Percentiles rank a stretch among this genome's conserved stretches.
phyloP scores from a whole-genome alignment of 225 moss, liverwort and hornwort species.

The Neckera pumila region DNA sequence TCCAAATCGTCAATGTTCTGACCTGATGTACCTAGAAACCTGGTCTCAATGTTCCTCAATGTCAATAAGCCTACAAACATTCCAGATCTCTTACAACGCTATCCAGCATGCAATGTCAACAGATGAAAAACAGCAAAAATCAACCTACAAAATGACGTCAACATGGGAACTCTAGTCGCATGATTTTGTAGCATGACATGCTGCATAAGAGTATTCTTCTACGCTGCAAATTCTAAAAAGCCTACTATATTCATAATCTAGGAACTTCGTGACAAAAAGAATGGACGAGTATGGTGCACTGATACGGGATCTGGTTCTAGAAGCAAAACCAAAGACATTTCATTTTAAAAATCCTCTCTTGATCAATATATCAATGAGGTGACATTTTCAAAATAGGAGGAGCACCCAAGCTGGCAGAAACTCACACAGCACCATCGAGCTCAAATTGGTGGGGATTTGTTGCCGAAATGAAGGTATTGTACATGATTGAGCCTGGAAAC shows the following conservation, averaged over 20 bases:
- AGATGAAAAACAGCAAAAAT: background rate
- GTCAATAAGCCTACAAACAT: background rate
- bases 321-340: background rate
- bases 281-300: background rate
- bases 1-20: conserved; percentile 94
- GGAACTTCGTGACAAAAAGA: background rate
- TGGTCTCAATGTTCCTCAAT: conserved; percentile 13
- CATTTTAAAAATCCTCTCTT: background rate
- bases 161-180: background rate
- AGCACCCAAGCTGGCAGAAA: background rate
- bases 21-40: conserved; percentile 90
- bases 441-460: conserved; percentile 98
- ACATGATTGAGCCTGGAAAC: conserved; percentile 81
- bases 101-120: background rate
- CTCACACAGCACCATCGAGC: conserved; percentile 84
- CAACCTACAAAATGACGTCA: background rate
- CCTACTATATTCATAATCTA: background rate
- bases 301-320: background rate
- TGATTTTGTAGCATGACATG: background rate
- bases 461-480: conserved; percentile 67
- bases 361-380: background rate
- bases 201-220: background rate
- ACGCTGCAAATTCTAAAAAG: background rate
- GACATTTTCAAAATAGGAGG: background rate
- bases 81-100: background rate